Base-by-base conservation (phyloP, 129 eudicot genomes). In the Ambrosia artemisiifolia region DNA sequence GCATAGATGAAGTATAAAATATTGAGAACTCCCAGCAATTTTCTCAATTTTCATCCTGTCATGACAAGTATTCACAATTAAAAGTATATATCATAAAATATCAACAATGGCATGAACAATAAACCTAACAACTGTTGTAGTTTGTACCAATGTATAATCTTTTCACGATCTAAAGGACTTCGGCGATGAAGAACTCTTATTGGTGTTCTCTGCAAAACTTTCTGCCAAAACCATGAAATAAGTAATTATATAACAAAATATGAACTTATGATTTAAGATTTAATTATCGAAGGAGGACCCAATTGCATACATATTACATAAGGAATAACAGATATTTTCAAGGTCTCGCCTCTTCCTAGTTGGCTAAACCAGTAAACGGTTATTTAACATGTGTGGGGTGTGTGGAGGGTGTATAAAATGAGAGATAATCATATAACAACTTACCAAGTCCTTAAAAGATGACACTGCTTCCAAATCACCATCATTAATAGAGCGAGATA, bases 161-260 rank as follows among this genome's bases (percentile, higher is more conserved):
- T 95, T 77, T 88, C 96, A 75, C 99, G 93, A 63, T 74, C 96
- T 62, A 95, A 74, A 64, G 99, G 99, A 77, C 99, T 95, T 81
- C 97, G 85, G 20, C 99, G 95, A 72, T 95, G 99, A 66, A 95
- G 91, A 76, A 95, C 99, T 80, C 99, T 86, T 40, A 95, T 63
- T 2, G 97, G 97, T 13, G 97, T 95, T 77, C 87, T 95, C 90
- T 95, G 99, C 63, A 81, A 38, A 44, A 95, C 81, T 81, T 83
- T 67, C 97, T 95, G 87, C 81, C 51, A 30, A 6, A 75, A 35
- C 50, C 79, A 72, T 78, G 14, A 63, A 19, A 67, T 54, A 28
- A 56, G 61, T 68, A 19, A 8, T 17, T 28, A 17, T 33, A 35
- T 12, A 63, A 70, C 57, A 69, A 68, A 68, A 48, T 34, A 38